Evolutionary conservation across 768 basidiomycete species (phyloP), one percentile per base, ranked within the genome.

Genomic region (Panaeolus cyanescens): DNA sequence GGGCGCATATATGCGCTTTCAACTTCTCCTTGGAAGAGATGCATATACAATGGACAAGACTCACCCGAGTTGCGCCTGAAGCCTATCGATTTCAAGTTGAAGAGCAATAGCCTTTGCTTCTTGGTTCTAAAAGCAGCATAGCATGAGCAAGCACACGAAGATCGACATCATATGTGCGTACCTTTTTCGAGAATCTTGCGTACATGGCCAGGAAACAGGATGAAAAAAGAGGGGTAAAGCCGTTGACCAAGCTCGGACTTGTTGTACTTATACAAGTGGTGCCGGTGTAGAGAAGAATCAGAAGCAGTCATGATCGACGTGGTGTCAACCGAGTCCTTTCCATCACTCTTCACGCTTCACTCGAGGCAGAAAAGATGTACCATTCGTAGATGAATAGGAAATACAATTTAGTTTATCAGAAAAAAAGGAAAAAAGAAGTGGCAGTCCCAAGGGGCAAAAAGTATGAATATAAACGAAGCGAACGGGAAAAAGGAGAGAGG

Each of bases 31-130:
- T 20, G 13, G 22, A 42, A 12, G 5, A 15, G 10, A 5, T 22
- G 64, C 62, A 55, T 71, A 65, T 61, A 65, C 70, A 25, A 31
- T 32, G 15, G 33, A 30, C 28, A 50, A n/a, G 33, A 10, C 17
- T 68, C 59, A 81, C 85, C 84, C 85, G 1, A 88, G 75, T 60
- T 68, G 70, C 54, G 72, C 68, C 65, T 88, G 80, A 10, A 87
- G 72, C 15, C 69, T 73, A 19, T 77, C 76, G 19, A 84, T 76
- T 62, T 88, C 85, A 1, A 72, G 72, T 59, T 86, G 73, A 2
- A 88, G 76, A 5, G 78, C 77, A 4, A 75, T 71, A 20, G 79
- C 72, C n/a, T 81, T 77, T 19, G 78, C 81, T 62, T 83, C 76
- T 64, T 85, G 84, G 65, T 80, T 80, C 85, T 87, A 40, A 13